Evolutionary conservation across 352 stramenopile species (phyloP).

Genomic region (Globisporangium rhizosaccharum): DNA sequence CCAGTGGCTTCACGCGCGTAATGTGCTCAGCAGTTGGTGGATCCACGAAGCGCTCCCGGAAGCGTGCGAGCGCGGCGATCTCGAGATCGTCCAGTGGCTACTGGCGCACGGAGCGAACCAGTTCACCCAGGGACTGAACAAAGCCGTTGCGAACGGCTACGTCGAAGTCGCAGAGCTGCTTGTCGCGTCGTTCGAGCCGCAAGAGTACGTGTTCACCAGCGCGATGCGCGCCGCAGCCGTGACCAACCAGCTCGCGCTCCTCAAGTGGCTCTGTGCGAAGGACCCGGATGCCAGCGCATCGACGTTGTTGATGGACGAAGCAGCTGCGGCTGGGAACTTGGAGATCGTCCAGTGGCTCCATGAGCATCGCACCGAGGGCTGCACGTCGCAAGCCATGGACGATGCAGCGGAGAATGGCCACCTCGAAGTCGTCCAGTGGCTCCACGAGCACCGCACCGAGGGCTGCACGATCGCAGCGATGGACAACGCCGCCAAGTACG

Average conservation of each 20-base stretch:
- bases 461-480: background rate
- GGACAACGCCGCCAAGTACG: background rate
- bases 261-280: background rate
- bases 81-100: conserved; percentile 1
- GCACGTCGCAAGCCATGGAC: background rate
- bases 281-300: background rate
- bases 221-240: background rate
- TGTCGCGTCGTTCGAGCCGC: background rate
- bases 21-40: background rate
- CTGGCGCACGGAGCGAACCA: background rate
- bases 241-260: conserved; percentile 3
- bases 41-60: background rate
- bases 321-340: conserved; percentile 8
- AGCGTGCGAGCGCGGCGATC: background rate
- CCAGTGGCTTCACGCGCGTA: background rate
- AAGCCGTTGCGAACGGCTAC: background rate
- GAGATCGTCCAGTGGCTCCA: conserved; percentile 11
- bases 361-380: background rate
- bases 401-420: conserved; percentile 1
- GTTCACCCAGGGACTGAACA: background rate
- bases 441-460: background rate
- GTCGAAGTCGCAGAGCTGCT: background rate
- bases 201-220: no score
- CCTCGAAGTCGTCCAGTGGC: conserved; percentile 4
- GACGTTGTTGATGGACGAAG: background rate